Base-by-base conservation (phyloP, 2,329 filamentous ascomycete species). In the Decorospora gaudefroyi region DNA sequence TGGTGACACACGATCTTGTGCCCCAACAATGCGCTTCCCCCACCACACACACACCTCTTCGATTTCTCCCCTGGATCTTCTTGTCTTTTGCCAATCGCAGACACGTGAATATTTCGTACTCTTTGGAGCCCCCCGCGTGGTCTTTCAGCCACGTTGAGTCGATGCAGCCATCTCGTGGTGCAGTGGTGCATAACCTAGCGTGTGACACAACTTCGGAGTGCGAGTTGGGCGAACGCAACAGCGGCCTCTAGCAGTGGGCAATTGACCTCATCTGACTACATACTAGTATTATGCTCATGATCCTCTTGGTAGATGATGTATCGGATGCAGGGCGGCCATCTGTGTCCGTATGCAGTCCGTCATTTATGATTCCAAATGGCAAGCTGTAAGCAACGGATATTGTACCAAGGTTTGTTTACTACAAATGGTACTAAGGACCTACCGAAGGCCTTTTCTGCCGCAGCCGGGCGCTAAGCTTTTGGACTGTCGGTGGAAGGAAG, bases 111-210 rank as follows among this genome's bases (percentile, higher is more conserved):
- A 53, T 29, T 42, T 40, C 32, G 55, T 59, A 33, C 50, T 17
- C 34, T 31, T 19, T 32, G 32, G 46, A 52, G 39, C 49, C 49
- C 51, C 46, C 45, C 53, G 46, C 35, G 39, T 50, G 44, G 30
- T 42, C 42, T 49, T 32, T 42, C 42, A 36, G 26, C 54, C 63
- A 64, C 59, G 57, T 64, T 65, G 33, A 45, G 22, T 42, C 26
- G 28, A 53, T 42, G 55, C 54, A 49, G 30, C 39, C 48, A 67
- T 60, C 46, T 67, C 64, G 65, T 59, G 54, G 56, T 68, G 65
- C 65, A 68, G 65, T 59, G 54, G 56, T 68, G 65, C 65, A 68
- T 69, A 59, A 57, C 55, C 62, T 67, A 68, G 65, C 44, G 31
- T 28, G 54, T 67, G 51, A 43, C 54, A 66, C 61, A 33, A 29